These are phyloP conservation scores for Hypoxylon intermedium DNA, from an alignment of 495 filamentous ascomycete genomes.

Conservation along the genomic window DNA sequence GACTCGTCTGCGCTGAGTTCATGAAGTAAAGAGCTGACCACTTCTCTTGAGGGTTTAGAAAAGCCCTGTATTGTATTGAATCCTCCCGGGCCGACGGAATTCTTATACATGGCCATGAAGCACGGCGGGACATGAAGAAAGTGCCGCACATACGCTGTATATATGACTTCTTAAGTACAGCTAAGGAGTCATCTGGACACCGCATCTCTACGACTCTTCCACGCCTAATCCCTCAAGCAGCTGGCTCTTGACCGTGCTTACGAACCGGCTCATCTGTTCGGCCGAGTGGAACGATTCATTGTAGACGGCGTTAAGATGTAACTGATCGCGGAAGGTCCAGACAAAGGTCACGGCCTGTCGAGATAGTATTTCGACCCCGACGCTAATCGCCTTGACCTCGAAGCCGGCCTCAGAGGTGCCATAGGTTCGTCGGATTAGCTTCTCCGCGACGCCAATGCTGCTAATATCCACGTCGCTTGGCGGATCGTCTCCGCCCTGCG, in stretches of 20 bases:
- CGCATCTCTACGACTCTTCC: too few relatives aligned
- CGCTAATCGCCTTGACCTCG: constrained; percentile 18
- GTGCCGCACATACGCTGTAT: too few relatives aligned
- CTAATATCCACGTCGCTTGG: constrained; percentile 47
- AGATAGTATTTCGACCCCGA: constrained; percentile 43
- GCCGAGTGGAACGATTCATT: constrained; percentile 43
- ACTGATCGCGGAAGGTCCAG: constrained; percentile 44
- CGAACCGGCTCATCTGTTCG: constrained; percentile 14
- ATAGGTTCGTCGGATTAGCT: constrained; percentile 33
- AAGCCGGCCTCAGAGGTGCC: constrained; percentile 30
- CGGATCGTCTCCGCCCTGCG: constrained; percentile 16
- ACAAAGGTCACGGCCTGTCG: constrained; percentile 40
- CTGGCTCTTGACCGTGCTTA: constrained; percentile 7
- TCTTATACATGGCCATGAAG: too few relatives aligned
- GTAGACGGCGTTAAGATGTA: constrained; percentile 44
- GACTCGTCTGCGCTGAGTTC: too few relatives aligned
- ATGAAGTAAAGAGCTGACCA: too few relatives aligned
- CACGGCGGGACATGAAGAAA: too few relatives aligned
- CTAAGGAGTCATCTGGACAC: too few relatives aligned
- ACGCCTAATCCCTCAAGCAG: constrained; percentile 12
- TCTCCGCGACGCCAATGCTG: constrained; percentile 42
- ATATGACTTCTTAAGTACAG: too few relatives aligned
- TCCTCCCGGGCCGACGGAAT: too few relatives aligned
- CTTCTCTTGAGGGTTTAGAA: too few relatives aligned
- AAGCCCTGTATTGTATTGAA: too few relatives aligned